These are phyloP conservation scores for Ophiocordyceps australis DNA, from an alignment of 2,329 filamentous ascomycete genomes.

Conservation along the genomic window DNA sequence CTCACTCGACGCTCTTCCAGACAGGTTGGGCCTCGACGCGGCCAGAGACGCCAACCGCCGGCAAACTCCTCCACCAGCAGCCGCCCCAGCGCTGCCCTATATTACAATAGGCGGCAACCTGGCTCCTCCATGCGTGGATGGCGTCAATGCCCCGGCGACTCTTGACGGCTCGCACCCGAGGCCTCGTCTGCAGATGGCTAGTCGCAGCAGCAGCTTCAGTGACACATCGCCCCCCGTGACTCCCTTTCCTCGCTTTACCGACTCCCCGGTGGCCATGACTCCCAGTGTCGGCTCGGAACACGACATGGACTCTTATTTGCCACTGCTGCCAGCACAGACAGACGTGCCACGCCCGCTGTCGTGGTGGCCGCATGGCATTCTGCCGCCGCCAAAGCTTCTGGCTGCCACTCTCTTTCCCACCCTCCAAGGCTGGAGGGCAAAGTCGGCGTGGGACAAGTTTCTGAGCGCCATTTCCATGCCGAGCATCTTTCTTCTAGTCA, in stretches of 20 bases:
- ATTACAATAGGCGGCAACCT: slow-evolving; percentile 21
- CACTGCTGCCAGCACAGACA: slow-evolving; percentile 18
- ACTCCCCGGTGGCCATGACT: slow-evolving; percentile 30
- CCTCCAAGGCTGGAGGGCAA: slow-evolving; percentile 62
- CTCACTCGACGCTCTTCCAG: slow-evolving; percentile 4
- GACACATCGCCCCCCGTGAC: slow-evolving; percentile 29
- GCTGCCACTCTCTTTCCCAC: slow-evolving; percentile 72
- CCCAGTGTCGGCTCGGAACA: slow-evolving; percentile 25
- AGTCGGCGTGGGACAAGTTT: slow-evolving; percentile 69
- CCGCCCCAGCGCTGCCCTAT: slow-evolving; percentile 12
- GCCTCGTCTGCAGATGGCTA: slow-evolving; percentile 25
- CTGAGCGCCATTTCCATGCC: slow-evolving; percentile 72
- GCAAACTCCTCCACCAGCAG: slow-evolving; percentile 3
- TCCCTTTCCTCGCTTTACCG: slow-evolving; percentile 52
- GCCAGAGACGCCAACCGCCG: too few relatives aligned
- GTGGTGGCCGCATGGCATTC: slow-evolving; percentile 67
- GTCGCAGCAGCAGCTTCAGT: slow-evolving; percentile 21
- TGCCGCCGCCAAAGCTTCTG: slow-evolving; percentile 57
- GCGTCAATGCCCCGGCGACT: too few relatives aligned
- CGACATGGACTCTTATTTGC: slow-evolving; percentile 32
- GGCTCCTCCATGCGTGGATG: too few relatives aligned
- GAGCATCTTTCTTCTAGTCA: slow-evolving; percentile 74
- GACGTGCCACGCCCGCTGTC: slow-evolving; percentile 28
- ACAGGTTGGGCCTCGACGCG: slow-evolving; percentile 4
- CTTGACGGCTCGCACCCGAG: background rate